Percentiles rank a stretch among this genome's conserved stretches.
Evolutionary conservation across 1,139 yeast genomes (phyloP).

Genomic region (Hyphopichia fennica): DNA sequence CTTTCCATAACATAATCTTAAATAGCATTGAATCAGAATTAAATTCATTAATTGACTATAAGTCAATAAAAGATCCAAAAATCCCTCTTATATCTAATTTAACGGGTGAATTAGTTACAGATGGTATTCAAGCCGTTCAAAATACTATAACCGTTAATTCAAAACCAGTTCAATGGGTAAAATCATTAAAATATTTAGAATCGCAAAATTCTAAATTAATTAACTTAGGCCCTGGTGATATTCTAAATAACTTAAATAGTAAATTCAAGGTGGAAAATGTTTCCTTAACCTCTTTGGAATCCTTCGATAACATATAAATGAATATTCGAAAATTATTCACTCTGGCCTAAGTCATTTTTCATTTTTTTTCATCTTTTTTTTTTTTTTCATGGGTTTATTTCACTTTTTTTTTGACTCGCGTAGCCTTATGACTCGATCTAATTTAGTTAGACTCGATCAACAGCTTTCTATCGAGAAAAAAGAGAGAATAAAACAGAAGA

Average conservation of each 20-base stretch:
- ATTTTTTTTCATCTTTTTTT: background rate
- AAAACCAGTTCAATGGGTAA: conserved; percentile 45
- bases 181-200: conserved; percentile 26
- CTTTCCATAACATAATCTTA: conserved; percentile 51
- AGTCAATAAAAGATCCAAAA: conserved; percentile 7
- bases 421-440: background rate
- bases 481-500: too few relatives aligned
- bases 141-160: conserved; percentile 38
- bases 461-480: too few relatives aligned
- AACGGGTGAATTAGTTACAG: conserved; percentile 22
- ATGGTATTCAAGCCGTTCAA: conserved; percentile 18
- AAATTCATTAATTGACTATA: background rate
- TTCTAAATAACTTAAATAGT: conserved; percentile 25
- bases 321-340: background rate
- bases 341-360: background rate
- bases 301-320: too few relatives aligned
- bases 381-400: background rate
- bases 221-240: conserved; percentile 42
- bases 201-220: conserved; percentile 21
- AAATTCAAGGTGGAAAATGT: conserved; percentile 12
- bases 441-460: too few relatives aligned
- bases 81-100: conserved; percentile 37
- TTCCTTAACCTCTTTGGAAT: background rate
- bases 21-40: conserved; percentile 35
- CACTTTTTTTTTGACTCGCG: background rate